Base-by-base conservation (phyloP, 805 yeast genomes). In the Ogataea philodendri region DNA sequence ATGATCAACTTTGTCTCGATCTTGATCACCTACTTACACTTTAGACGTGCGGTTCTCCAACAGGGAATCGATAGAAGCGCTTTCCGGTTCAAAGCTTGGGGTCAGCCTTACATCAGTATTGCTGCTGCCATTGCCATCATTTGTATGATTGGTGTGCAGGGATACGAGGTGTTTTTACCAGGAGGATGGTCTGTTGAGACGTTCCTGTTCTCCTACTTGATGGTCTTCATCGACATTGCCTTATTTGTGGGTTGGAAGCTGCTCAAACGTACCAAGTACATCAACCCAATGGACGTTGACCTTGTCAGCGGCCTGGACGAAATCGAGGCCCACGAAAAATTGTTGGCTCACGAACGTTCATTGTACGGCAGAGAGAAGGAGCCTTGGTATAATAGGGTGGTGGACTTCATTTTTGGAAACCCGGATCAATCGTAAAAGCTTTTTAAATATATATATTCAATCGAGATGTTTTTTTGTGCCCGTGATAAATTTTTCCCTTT, bases 141-240 rank as follows among this genome's bases (percentile, higher is more conserved):
- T 39, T 55, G 65, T 38, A 69, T 84, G 84, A 52, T 74, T 48
- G 59, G 76, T 56, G 61, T 78, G 16, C 76, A 75, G 42, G 95
- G 95, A 5, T 86, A 83, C 62, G 62, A 72, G 3, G 84, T 79
- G 2, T 84, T 86, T 59, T 56, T 79, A 28, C 78, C 79, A 9
- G 85, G 83, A 5, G 54, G 63, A 36, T 85, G 90, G 88, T 57
- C 67, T 13, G 68, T 70, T 13, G 67, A 77, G 39, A 62, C 67
- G 7, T 86, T 86, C 60, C 64, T 84, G 47, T 83, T 76, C 60
- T 73, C 74, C 51, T 86, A 86, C 52, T 65, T 86, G 41, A 80
- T 83, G 80, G 69, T 85, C 9, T 84, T 84, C 40, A 57, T 77
- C 32, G 69, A 69, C 38, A 49, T 76, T 21, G 68, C 48, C 1